Evolutionary conservation across 2,329 filamentous ascomycete species (phyloP), one percentile per base, ranked within the genome.

Genomic region (Fusarium mundagurra): DNA sequence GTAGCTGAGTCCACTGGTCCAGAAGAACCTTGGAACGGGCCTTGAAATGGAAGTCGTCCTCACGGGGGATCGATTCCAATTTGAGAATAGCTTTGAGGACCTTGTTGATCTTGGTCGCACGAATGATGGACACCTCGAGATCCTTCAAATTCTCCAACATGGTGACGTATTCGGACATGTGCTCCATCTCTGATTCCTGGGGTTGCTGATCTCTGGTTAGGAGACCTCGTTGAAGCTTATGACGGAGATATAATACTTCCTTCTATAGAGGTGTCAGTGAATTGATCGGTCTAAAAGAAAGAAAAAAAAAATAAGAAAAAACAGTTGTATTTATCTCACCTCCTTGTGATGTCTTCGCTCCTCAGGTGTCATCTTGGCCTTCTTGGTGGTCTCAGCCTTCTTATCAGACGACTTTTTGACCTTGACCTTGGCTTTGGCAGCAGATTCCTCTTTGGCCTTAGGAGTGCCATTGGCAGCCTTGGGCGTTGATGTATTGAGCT

Each of bases 91-190:
- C 95, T 86, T 97, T 98, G 65, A 99, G 88, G 17, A 99, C 96
- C 86, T 99, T 99, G 90, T 98, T 96, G 84, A 99, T 98, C 88
- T 98, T 99, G 71, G 96, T 99, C 20, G 86, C 87, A 73, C 94
- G 91, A 79, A 98, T 98, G 77, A 98, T 96, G 75, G 91, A 91
- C 36, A 93, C 94, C 81, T 98, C 96, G 9, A 98, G 89, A 74
- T 97, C 93, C 3, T 90, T 85, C 82, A 87, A 92, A 13, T 87
- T 89, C 84, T 99, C 96, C 11, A 99, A 89, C 82, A 97, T 94
- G 36, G 88, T 89, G 65, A 97, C 87, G 78, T 92, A 94, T 24
- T 93, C 92, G 9, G 92, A 92, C 92, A 96, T 95, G 54, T 86
- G 84, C 71, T 90, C 86, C 93, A 96, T 95, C 77, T 96, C 93